A percentile compares a stretch with the other conserved stretches of the same genome.
phyloP scores from a whole-genome alignment of 83 land plant genomes.

The Picea mariana region DNA sequence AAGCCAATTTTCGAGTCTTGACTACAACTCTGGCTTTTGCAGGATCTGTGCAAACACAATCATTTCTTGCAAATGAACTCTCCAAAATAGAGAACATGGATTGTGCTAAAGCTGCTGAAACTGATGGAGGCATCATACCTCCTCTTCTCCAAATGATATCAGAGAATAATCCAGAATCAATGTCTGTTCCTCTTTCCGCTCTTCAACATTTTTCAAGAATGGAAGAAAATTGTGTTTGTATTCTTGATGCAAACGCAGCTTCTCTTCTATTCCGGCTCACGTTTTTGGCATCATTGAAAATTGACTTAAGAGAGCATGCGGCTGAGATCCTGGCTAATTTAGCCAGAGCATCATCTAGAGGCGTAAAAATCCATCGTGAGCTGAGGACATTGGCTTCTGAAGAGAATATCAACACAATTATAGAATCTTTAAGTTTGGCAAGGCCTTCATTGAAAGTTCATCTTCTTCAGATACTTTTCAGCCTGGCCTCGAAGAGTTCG shows the following conservation, averaged over 20 bases:
- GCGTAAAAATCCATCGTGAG: conserved; percentile 5
- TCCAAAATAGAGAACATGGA: conserved; percentile 3
- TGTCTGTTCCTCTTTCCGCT: conserved; percentile 5
- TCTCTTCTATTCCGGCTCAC: neutral
- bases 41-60: neutral
- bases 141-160: conserved; percentile 16
- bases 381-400: conserved; percentile 1
- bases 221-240: conserved; percentile 9
- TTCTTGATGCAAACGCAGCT: neutral
- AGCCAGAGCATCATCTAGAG: conserved; percentile 9
- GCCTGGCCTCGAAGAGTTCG: conserved; percentile 3
- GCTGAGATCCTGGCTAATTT: conserved; percentile 16
- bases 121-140: conserved; percentile 12
- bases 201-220: neutral
- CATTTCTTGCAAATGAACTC: conserved; percentile 2
- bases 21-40: neutral
- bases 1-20: too few relatives aligned
- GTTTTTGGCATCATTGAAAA: conserved; percentile 2
- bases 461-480: conserved; percentile 12
- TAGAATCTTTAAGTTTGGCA: neutral
- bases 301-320: conserved; percentile 5
- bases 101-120: conserved; percentile 5
- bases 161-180: conserved; percentile 9
- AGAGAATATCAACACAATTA: conserved; percentile 1
- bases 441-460: neutral